Evolutionary conservation across 305 asterid species (phyloP).

Genomic region (Plantago coronopus): DNA sequence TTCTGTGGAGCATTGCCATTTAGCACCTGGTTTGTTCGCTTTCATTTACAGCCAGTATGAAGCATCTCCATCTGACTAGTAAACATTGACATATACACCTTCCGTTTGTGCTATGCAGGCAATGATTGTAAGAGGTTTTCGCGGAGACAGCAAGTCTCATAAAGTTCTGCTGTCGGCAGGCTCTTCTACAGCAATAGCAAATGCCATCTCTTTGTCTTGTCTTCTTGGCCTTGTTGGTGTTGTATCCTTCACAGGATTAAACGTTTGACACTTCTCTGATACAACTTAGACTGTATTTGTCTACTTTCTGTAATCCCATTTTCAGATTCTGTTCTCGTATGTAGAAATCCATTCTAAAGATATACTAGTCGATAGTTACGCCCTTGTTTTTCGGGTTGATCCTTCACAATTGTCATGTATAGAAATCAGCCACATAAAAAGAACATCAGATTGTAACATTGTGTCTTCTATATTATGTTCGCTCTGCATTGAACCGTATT

Average conservation of each 20-base stretch:
- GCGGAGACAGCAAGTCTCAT: constrained; percentile 73
- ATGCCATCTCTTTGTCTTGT: constrained; percentile 51
- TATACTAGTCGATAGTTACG: background rate
- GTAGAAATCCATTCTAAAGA: too few species aligned
- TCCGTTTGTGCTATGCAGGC: constrained; percentile 52
- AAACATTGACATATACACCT: background rate
- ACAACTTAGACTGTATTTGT: too few species aligned
- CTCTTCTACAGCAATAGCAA: constrained; percentile 53
- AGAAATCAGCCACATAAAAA: background rate
- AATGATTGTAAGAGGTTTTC: constrained; percentile 90
- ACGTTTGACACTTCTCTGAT: constrained; percentile 17
- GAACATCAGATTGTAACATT: background rate
- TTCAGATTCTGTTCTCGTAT: too few species aligned
- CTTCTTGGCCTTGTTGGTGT: constrained; percentile 65
- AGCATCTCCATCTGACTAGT: background rate
- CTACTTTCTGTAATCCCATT: background rate
- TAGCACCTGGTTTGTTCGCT: background rate
- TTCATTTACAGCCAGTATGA: background rate
- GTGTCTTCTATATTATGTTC: too few species aligned
- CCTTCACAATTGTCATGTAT: background rate
- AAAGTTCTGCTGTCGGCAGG: constrained; percentile 59
- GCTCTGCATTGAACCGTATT: too few species aligned
- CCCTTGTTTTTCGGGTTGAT: background rate
- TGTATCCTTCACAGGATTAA: constrained; percentile 36
- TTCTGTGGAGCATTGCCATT: too few species aligned